phyloP scores from a whole-genome alignment of 1,139 yeast genomes.

The Diutina pseudorugosa region DNA sequence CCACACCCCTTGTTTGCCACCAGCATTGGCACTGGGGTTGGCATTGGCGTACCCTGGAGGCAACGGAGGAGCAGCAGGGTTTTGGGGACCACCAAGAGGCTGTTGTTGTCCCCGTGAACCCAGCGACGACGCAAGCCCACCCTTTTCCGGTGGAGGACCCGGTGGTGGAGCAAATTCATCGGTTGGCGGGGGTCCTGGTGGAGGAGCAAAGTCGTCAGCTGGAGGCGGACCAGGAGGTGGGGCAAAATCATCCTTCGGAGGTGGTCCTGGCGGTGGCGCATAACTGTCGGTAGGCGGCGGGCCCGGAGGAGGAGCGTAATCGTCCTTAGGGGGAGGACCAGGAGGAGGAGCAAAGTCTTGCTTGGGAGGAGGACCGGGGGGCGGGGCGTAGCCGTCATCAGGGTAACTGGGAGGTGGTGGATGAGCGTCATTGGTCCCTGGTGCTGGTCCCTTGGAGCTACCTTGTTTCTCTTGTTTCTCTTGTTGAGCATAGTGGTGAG shows the following conservation, averaged over 20 bases:
- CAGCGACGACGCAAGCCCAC: neutral
- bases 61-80: neutral
- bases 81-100: neutral
- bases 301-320: neutral
- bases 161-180: neutral
- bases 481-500: neutral
- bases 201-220: neutral
- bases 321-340: neutral
- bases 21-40: neutral
- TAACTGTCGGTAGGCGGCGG: neutral
- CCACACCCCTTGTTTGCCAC: neutral
- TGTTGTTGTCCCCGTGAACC: too few relatives aligned
- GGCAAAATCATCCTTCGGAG: neutral
- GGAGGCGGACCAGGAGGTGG: neutral
- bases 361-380: neutral
- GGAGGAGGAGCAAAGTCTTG: neutral
- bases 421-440: neutral
- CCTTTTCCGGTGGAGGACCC: neutral
- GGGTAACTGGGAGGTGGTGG: neutral
- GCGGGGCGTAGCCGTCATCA: neutral
- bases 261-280: neutral
- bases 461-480: neutral
- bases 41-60: conserved; percentile 1
- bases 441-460: neutral
- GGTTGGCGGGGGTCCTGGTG: neutral